Conservation (phyloP, 345 rosid genomes). For the Trapa incisa region DNA sequence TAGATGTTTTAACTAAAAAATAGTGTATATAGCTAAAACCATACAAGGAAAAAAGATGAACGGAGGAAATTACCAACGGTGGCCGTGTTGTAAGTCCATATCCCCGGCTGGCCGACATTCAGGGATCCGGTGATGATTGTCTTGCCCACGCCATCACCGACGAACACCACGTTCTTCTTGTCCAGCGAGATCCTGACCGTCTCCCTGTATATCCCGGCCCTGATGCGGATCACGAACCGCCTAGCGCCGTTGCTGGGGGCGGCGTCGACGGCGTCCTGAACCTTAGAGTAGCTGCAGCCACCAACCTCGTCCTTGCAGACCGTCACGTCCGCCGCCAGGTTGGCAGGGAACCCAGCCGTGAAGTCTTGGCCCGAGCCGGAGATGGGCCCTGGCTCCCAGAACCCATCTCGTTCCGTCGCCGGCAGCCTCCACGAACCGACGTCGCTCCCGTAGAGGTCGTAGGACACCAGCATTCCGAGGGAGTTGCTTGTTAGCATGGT, state of each 20-base stretch:
- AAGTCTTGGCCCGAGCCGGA: constrained; percentile 5
- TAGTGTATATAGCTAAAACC: no score
- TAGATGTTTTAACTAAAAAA: no score
- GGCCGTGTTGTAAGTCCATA: constrained; percentile 28
- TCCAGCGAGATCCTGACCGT: constrained; percentile 25
- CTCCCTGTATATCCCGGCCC: constrained; percentile 30
- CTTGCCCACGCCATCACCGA: constrained; percentile 35
- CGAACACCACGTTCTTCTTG: constrained; percentile 31
- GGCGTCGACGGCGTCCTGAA: constrained; percentile 34
- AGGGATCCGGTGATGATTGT: constrained; percentile 29
- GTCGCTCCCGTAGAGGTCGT: constrained; percentile 21
- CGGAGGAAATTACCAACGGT: constrained; percentile 20
- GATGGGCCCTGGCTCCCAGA: constrained; percentile 9
- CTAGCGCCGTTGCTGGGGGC: constrained; percentile 22
- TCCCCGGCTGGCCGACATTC: constrained; percentile 17
- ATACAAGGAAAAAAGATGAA: neutral
- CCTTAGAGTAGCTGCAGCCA: constrained; percentile 22
- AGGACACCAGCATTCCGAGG: constrained; percentile 24
- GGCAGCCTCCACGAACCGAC: constrained; percentile 22
- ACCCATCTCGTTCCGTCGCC: constrained; percentile 33
- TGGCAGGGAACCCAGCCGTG: constrained; percentile 13
- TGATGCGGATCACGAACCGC: constrained; percentile 29
- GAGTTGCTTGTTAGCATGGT: constrained; percentile 27
- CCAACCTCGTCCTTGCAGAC: constrained; percentile 22
- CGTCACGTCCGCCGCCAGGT: constrained; percentile 20